phyloP scores from a whole-genome alignment of 2,329 filamentous ascomycete species.

The Curvularia eragrostidis region DNA sequence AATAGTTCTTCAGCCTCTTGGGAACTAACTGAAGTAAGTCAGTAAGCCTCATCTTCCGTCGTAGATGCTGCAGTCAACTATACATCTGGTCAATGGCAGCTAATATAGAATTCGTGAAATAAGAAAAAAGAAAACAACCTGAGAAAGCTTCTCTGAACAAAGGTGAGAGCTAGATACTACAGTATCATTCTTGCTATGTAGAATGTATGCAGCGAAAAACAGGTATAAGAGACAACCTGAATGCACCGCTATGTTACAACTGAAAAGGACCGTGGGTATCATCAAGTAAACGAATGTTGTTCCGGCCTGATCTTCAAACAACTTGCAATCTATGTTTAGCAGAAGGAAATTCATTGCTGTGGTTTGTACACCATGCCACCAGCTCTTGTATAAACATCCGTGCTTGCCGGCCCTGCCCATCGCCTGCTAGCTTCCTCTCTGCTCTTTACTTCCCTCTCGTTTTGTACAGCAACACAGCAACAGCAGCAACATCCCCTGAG shows the following conservation, averaged over 20 bases:
- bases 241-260: constrained; percentile 2
- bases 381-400: constrained; percentile 39
- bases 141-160: no score
- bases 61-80: no score
- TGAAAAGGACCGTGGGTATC: constrained; percentile 19
- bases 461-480: constrained; percentile 53
- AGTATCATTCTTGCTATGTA: no score
- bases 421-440: constrained; percentile 52
- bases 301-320: neutral
- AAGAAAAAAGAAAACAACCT: no score
- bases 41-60: no score
- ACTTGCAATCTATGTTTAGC: neutral
- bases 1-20: no score
- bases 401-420: constrained; percentile 49
- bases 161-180: no score
- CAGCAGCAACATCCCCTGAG: constrained; percentile 50
- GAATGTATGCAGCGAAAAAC: neutral
- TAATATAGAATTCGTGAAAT: no score
- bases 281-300: constrained; percentile 9
- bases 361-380: constrained; percentile 47
- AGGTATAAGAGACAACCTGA: no score
- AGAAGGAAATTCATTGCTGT: constrained; percentile 30
- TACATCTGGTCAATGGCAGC: no score
- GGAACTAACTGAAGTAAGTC: no score
- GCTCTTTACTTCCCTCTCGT: constrained; percentile 54